Base-by-base conservation (phyloP, 129 eudicot genomes). In the Dittrichia graveolens region DNA sequence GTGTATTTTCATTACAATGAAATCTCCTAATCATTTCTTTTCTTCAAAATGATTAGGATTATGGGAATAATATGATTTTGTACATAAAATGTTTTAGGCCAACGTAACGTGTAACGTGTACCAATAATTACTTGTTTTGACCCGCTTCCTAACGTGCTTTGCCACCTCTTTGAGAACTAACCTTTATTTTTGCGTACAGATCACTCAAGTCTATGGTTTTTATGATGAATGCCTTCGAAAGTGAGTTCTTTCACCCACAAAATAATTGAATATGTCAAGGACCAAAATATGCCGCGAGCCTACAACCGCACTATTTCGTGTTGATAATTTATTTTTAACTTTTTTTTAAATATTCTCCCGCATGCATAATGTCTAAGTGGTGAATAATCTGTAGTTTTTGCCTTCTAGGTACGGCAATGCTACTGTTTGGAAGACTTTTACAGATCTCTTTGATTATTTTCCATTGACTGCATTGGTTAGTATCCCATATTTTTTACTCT, bases 151-250 rank as follows among this genome's bases (percentile, higher is more conserved):
- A n/a, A n/a, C n/a, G n/a, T n/a, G n/a, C n/a, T n/a, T n/a, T n/a
- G n/a, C n/a, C n/a, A n/a, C n/a, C n/a, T n/a, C n/a, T n/a, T 47
- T 50, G 4, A 47, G 34, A 70, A 19, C 13, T 75, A 44, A 75
- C 54, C 46, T 18, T 38, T 67, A 18, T 62, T 67, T 73, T 18
- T 66, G 35, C 64, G 41, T 82, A 80, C 97, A 91, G 96, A 92
- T 92, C 65, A 92, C 97, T 66, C 97, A 92, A 83, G 97, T 92
- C 63, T 92, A 92, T 75, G 97, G 97, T 39, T 91, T 91, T 67
- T 91, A 91, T 77, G 97, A 91, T 71, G 97, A 91, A 77, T 91
- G 97, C 84, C 89, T 92, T 43, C 89, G 94, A 63, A 92, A 92
- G 97, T 92, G 84, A 91, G 79, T 75, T 68, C 61, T 68, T 52